Evolutionary conservation across 2,329 filamentous ascomycete species (phyloP), one percentile per base, ranked within the genome.

Genomic region (Pezicula carpinea): DNA sequence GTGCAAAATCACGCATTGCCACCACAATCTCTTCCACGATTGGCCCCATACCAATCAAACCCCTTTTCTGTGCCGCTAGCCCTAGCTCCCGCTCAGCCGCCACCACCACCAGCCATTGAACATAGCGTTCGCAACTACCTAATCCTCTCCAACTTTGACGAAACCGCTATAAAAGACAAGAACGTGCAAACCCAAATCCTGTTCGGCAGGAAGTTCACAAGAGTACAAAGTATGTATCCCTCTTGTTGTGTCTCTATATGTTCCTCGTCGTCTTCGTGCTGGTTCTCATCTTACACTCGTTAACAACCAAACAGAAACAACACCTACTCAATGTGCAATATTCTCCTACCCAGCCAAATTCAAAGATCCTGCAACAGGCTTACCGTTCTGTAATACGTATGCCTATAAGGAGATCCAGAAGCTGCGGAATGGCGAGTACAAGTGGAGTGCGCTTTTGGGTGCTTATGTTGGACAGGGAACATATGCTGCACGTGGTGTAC

Each of bases 321-420:
- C 41, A 33, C 18, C 17, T 19, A 21, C 52, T 49, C 51, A 70
- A 76, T 99, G 93, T 65, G 85, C 83, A 41, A 91, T 97, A 62
- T 96, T 89, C 1, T 86, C 85, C 59, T 79, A 84, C 44, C 80
- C 84, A 4, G 93, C 92, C 11, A 82, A 82, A 46, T 97, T 95
- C 66, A 80, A 83, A 19, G 93, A 99, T 64, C 89, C 90, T 0
- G 78, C 80, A 56, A 97, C 92, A 0, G 87, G 88, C 0, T 75
- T 97, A 14, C 81, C 84, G 1, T 99, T 92, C 67, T 78, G 81
- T 53, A 92, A 92, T 63, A 73, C 81, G 36, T 79, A 84, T 52
- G 91, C 90, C 0, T 96, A 90, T 68, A 82, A 82, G 58, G 83
- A 95, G 64, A 85, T 97, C 39, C 85, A 88, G 59, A 80, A 84